Conservation (phyloP, 352 stramenopile species). For the Phytophthora vignae region DNA sequence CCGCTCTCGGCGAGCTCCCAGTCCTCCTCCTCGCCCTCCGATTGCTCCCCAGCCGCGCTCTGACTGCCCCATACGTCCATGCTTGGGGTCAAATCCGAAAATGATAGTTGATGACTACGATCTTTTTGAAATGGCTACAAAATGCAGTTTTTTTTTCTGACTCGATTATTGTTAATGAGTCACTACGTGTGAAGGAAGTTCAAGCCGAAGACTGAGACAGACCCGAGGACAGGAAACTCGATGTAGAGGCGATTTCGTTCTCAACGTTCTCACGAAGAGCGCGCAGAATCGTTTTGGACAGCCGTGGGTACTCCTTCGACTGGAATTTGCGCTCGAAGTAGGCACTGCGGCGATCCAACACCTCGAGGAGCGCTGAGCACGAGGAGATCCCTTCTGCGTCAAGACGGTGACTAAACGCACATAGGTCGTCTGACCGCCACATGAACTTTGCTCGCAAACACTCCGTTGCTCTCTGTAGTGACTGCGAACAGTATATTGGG, state of each 20-base stretch:
- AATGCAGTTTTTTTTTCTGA: neutral
- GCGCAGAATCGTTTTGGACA: constrained; percentile 56
- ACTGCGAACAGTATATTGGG: constrained; percentile 40
- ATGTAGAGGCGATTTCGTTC: neutral
- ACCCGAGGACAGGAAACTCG: neutral
- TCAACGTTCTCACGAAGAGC: constrained; percentile 27
- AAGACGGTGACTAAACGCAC: constrained; percentile 46
- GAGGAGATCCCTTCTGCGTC: constrained; percentile 48
- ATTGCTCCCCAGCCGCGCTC: constrained; percentile 17
- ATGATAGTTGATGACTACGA: neutral
- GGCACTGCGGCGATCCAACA: constrained; percentile 33
- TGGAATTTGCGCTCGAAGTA: constrained; percentile 63
- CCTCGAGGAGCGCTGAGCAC: constrained; percentile 47
- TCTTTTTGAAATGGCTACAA: neutral
- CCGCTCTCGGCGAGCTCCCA: constrained; percentile 66
- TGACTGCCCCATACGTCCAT: constrained; percentile 62
- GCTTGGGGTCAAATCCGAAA: constrained; percentile 13
- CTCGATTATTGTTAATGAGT: no score
- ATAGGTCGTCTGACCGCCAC: constrained; percentile 48
- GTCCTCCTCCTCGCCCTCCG: constrained; percentile 57
- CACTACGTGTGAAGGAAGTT: neutral
- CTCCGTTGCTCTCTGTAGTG: constrained; percentile 37
- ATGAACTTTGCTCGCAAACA: constrained; percentile 53
- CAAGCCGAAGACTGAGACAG: neutral
- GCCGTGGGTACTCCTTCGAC: constrained; percentile 51